These are phyloP conservation scores for Vitis cinerea DNA, from an alignment of 164 flowering plant genomes.

Conservation along the genomic window DNA sequence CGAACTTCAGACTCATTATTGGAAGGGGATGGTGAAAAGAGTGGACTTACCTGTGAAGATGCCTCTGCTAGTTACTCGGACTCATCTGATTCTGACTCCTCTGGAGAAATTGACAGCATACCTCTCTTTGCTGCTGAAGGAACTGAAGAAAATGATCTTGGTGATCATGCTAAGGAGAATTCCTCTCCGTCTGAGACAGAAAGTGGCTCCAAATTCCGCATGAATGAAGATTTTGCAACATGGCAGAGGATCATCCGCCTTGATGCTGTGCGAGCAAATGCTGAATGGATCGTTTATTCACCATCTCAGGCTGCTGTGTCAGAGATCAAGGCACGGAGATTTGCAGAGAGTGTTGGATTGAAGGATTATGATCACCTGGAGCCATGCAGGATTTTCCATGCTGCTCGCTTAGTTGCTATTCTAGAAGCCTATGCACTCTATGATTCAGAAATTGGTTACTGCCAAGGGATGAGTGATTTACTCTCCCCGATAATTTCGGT, in stretches of 20 bases:
- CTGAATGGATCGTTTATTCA: slow-evolving; percentile 63
- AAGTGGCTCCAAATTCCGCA: slow-evolving; percentile 20
- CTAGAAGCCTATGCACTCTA: slow-evolving; percentile 89
- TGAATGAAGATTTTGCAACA: slow-evolving; percentile 64
- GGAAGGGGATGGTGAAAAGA: slow-evolving; percentile 15
- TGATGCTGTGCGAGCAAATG: slow-evolving; percentile 82
- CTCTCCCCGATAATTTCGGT: slow-evolving; percentile 81
- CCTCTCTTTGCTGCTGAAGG: slow-evolving; percentile 28
- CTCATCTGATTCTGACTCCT: slow-evolving; percentile 23
- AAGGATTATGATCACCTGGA: slow-evolving; percentile 74
- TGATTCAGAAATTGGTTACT: slow-evolving; percentile 84
- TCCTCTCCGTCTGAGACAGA: slow-evolving; percentile 23
- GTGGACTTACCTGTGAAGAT: slow-evolving; percentile 14
- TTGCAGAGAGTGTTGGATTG: slow-evolving; percentile 66
- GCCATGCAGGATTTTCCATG: slow-evolving; percentile 71
- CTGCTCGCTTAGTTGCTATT: slow-evolving; percentile 84
- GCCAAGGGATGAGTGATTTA: slow-evolving; percentile 96
- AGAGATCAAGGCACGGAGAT: slow-evolving; percentile 44
- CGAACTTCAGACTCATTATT: neutral
- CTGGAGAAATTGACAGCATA: slow-evolving; percentile 29
- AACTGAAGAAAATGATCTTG: slow-evolving; percentile 28
- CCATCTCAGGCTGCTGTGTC: slow-evolving; percentile 65
- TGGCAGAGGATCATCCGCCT: slow-evolving; percentile 90
- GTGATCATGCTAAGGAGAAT: slow-evolving; percentile 18
- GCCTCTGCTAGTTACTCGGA: slow-evolving; percentile 17